Percentiles rank a stretch among this genome's conserved stretches.
These are phyloP conservation scores for Panaeolus cyanescens DNA, from an alignment of 768 basidiomycete species.

Conservation along the genomic window DNA sequence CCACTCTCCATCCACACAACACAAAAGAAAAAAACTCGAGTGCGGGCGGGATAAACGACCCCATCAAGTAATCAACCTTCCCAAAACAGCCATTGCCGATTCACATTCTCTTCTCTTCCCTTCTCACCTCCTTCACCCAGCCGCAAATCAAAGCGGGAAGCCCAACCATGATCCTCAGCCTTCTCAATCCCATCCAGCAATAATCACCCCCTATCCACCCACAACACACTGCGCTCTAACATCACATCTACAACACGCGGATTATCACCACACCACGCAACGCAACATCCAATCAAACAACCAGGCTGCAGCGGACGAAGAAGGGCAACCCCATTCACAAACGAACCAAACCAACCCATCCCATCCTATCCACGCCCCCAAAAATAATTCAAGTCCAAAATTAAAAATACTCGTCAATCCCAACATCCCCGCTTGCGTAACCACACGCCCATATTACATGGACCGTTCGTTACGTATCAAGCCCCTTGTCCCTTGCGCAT, in stretches of 20 bases:
- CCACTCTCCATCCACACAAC: background rate
- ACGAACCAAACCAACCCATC: no score
- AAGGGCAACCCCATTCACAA: no score
- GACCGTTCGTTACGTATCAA: no score
- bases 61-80: conserved; percentile 5
- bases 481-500: no score
- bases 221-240: background rate
- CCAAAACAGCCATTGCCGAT: background rate
- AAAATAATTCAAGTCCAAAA: background rate
- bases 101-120: background rate
- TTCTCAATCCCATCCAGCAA: background rate
- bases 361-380: conserved; percentile 12
- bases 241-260: no score
- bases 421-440: conserved; percentile 4
- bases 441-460: no score
- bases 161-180: background rate
- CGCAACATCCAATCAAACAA: no score
- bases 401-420: background rate
- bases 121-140: background rate
- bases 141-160: conserved; percentile 7
- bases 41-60: background rate
- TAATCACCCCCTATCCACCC: no score
- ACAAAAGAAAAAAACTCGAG: no score
- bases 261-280: no score
- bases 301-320: no score